Evolutionary conservation across 2,329 filamentous ascomycete genomes (phyloP).

Genomic region (Venturia carpophila): DNA sequence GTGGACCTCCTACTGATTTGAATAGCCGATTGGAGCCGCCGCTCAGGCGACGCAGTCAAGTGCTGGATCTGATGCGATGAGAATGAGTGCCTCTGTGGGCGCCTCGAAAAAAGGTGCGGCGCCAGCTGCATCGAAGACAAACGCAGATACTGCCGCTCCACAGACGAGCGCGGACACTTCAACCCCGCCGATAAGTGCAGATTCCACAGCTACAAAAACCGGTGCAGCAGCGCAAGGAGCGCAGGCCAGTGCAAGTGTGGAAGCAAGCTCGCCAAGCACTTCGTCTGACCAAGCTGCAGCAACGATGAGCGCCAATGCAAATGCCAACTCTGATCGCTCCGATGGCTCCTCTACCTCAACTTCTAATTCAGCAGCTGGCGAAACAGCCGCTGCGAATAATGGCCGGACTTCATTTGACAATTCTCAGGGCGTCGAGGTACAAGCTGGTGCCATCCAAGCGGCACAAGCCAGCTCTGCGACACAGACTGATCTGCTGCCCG

Average conservation of each 20-base stretch:
- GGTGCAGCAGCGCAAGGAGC: neutral
- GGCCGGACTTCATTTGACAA: slow-evolving; percentile 10
- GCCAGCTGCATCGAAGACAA: neutral
- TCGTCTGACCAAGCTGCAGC: neutral
- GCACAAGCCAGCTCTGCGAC: slow-evolving; percentile 3
- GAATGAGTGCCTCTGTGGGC: neutral
- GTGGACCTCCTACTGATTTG: neutral
- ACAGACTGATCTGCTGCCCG: neutral
- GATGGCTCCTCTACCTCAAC: neutral
- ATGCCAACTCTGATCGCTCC: neutral
- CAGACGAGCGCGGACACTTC: neutral
- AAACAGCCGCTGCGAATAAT: slow-evolving; percentile 4
- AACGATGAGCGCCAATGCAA: neutral
- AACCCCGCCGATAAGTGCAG: neutral
- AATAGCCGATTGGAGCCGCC: neutral
- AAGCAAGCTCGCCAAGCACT: neutral
- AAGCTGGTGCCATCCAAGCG: neutral
- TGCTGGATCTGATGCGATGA: neutral
- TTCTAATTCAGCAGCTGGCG: neutral
- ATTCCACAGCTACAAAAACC: neutral
- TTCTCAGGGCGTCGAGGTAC: slow-evolving; percentile 12
- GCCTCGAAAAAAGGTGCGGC: neutral
- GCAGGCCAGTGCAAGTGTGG: neutral
- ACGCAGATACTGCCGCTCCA: neutral
- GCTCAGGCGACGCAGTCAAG: slow-evolving; percentile 5